These are phyloP conservation scores for Talaromyces sp. DNA, from an alignment of 2,329 filamentous ascomycete species.

Conservation along the genomic window DNA sequence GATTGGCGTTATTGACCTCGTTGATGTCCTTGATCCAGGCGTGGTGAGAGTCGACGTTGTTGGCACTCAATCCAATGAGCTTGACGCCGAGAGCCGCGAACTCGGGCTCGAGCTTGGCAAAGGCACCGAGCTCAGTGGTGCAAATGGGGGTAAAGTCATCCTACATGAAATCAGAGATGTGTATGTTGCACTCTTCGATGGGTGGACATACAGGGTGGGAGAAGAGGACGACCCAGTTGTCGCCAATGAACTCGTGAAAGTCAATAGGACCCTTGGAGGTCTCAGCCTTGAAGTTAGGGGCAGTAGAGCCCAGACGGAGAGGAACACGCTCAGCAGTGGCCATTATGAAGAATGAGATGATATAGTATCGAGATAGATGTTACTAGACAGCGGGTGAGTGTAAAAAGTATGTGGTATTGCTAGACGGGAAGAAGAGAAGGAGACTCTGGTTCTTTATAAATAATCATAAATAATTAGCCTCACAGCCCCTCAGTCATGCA, in stretches of 20 bases:
- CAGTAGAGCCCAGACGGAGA: conserved; percentile 63
- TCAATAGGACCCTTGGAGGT: conserved; percentile 64
- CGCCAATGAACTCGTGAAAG: conserved; percentile 69
- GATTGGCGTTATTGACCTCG: conserved; percentile 67
- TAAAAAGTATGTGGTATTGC: background rate
- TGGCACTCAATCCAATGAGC: conserved; percentile 83
- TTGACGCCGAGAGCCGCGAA: conserved; percentile 84
- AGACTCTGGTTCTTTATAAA: conserved; percentile 17
- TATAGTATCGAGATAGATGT: background rate
- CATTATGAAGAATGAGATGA: conserved; percentile 30
- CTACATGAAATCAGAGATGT: conserved; percentile 19
- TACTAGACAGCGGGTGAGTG: background rate
- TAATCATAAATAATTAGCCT: background rate
- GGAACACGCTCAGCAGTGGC: conserved; percentile 39
- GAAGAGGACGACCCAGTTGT: conserved; percentile 68
- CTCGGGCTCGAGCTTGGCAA: conserved; percentile 82
- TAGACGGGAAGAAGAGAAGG: conserved; percentile 8
- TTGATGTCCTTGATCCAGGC: conserved; percentile 88
- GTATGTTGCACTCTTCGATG: background rate
- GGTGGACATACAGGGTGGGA: conserved; percentile 53
- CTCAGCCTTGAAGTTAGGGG: conserved; percentile 66
- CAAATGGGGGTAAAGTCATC: conserved; percentile 89
- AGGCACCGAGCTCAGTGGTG: conserved; percentile 91
- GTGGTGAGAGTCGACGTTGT: conserved; percentile 77
- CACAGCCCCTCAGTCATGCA: background rate